Percentiles rank a stretch among this genome's conserved stretches.
Evolutionary conservation across 1,139 yeast genomes (phyloP).

Genomic region (Taphrina sp.): DNA sequence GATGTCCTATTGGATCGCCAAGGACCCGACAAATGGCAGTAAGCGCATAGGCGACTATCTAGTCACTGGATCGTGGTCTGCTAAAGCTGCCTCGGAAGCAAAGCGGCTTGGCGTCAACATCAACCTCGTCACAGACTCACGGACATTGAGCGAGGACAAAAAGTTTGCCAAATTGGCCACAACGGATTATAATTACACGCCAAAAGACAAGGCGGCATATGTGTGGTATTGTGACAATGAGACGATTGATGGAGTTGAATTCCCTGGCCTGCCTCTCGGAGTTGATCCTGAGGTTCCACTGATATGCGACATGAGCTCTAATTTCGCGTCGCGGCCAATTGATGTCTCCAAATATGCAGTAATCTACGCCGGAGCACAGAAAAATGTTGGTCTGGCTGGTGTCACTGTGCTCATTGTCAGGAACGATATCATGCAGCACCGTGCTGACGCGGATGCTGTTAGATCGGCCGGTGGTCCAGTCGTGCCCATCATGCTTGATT

Average conservation of each 20-base stretch:
- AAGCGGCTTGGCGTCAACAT: constrained; percentile 74
- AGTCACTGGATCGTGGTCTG: constrained; percentile 91
- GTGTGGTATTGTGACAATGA: constrained; percentile 93
- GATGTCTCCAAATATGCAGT: constrained; percentile 84
- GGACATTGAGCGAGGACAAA: constrained; percentile 46
- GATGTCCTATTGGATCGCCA: constrained; percentile 67
- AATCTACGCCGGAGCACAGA: constrained; percentile 85
- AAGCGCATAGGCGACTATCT: constrained; percentile 82
- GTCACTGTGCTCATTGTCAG: constrained; percentile 85
- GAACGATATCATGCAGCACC: constrained; percentile 65
- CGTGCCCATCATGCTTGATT: constrained; percentile 84
- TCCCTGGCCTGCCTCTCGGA: constrained; percentile 55
- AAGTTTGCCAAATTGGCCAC: constrained; percentile 70
- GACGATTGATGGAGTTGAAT: constrained; percentile 92
- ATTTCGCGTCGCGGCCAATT: constrained; percentile 74
- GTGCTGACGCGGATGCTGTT: constrained; percentile 64
- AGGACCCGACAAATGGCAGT: constrained; percentile 51
- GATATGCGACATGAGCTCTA: constrained; percentile 93
- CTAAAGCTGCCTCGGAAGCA: constrained; percentile 84
- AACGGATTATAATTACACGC: constrained; percentile 44
- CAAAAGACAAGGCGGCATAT: constrained; percentile 64
- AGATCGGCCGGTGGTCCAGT: constrained; percentile 63
- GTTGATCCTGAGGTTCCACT: constrained; percentile 48
- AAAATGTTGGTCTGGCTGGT: constrained; percentile 95
- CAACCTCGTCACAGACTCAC: constrained; percentile 66